phyloP scores from a whole-genome alignment of 2,329 filamentous ascomycete species.

The Diaporthe humulicola region DNA sequence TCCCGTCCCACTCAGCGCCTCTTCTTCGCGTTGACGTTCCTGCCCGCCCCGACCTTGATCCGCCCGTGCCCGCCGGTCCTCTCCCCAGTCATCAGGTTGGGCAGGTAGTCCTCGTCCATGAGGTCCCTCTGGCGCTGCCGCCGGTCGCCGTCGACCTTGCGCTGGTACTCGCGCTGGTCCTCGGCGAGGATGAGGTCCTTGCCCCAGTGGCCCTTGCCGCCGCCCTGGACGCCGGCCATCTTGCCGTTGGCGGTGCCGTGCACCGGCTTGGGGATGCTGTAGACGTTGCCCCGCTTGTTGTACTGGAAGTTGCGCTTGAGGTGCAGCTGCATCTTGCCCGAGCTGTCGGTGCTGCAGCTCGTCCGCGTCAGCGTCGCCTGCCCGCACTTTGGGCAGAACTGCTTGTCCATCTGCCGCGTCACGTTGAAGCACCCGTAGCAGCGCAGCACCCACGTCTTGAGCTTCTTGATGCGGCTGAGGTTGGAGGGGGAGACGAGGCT shows the following conservation, averaged over 20 bases:
- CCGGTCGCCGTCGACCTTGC: constrained; percentile 73
- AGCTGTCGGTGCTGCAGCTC: constrained; percentile 84
- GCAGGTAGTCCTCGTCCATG: constrained; percentile 96
- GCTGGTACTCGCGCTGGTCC: constrained; percentile 93
- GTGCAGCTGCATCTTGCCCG: constrained; percentile 86
- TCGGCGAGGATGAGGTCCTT: constrained; percentile 86
- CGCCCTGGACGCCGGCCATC: constrained; percentile 70
- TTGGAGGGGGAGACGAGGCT: constrained; percentile 82
- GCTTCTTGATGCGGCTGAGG: constrained; percentile 82
- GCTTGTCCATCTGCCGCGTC: constrained; percentile 85
- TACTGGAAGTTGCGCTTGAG: constrained; percentile 96
- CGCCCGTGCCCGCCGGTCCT: constrained; percentile 74
- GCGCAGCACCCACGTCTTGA: constrained; percentile 90
- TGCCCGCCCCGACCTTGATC: constrained; percentile 86
- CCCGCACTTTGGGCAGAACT: constrained; percentile 94
- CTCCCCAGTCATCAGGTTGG: constrained; percentile 85
- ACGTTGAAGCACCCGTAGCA: constrained; percentile 95
- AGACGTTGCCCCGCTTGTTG: constrained; percentile 93
- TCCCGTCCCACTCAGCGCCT: constrained; percentile 55
- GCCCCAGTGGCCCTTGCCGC: constrained; percentile 91
- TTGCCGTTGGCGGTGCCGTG: constrained; percentile 86
- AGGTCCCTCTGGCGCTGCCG: constrained; percentile 81
- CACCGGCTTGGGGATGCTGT: constrained; percentile 91
- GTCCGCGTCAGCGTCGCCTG: constrained; percentile 88
- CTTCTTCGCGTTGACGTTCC: constrained; percentile 86